Conservation (phyloP, 1,139 yeast genomes). For the Lodderomyces beijingensis region DNA sequence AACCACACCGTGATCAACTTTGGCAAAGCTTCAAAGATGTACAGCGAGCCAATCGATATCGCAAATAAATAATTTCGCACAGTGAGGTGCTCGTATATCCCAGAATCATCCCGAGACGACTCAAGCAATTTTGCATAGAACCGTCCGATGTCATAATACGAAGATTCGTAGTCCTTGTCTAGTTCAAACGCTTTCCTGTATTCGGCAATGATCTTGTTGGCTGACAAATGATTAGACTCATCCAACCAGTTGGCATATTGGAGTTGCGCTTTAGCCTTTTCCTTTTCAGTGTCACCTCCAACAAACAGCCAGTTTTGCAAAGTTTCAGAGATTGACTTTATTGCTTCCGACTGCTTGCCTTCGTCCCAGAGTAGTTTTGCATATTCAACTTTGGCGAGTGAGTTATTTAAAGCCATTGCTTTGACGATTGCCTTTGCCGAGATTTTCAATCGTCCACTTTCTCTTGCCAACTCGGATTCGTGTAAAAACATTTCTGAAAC, state of each 20-base stretch:
- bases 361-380: conserved; percentile 87
- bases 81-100: conserved; percentile 64
- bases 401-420: conserved; percentile 50
- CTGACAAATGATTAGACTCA: conserved; percentile 77
- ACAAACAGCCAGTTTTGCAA: conserved; percentile 11
- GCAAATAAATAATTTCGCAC: conserved; percentile 65
- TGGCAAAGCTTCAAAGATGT: conserved; percentile 82
- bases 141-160: conserved; percentile 75
- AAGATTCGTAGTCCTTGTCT: conserved; percentile 70
- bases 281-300: conserved; percentile 13
- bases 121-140: conserved; percentile 78
- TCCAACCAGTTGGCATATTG: conserved; percentile 90
- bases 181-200: conserved; percentile 57
- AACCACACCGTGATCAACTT: conserved; percentile 89
- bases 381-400: conserved; percentile 69
- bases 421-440: conserved; percentile 71
- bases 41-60: conserved; percentile 62
- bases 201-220: conserved; percentile 66
- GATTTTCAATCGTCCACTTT: conserved; percentile 64
- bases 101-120: conserved; percentile 47
- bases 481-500: conserved; percentile 51
- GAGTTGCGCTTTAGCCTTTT: conserved; percentile 54
- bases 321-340: conserved; percentile 55
- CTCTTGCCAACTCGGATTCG: conserved; percentile 65
- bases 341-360: conserved; percentile 85